Evolutionary conservation across 176 grass and related monocot species (phyloP).

Genomic region (Hsuehochloa calcarea): DNA sequence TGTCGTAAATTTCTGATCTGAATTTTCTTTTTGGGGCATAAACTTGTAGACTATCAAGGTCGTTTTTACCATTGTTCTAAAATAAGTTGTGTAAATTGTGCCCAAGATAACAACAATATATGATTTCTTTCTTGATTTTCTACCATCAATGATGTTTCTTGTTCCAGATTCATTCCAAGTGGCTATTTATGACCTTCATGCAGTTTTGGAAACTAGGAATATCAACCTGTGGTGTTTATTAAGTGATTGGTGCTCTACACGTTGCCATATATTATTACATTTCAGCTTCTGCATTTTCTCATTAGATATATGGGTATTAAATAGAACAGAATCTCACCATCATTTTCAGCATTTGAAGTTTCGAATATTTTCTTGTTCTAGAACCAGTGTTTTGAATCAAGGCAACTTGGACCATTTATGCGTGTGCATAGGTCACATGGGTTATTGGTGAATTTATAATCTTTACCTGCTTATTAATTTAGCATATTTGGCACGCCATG

Average conservation of each 20-base stretch:
- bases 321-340: background rate
- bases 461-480: slow-evolving; percentile 1
- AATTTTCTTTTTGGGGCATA: slow-evolving; percentile 6
- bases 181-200: slow-evolving; percentile 4
- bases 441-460: background rate
- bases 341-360: background rate
- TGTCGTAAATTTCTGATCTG: slow-evolving; percentile 4
- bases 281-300: background rate
- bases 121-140: background rate
- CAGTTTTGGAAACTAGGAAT: slow-evolving; percentile 11
- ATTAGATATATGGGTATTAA: background rate
- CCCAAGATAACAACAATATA: slow-evolving; percentile 8
- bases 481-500: background rate
- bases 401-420: background rate
- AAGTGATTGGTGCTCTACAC: background rate
- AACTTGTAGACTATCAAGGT: background rate
- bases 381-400: background rate
- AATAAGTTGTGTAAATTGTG: background rate
- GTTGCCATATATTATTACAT: background rate
- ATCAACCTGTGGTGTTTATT: background rate
- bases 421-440: background rate
- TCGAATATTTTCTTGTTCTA: slow-evolving; percentile 15
- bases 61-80: background rate
- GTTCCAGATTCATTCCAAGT: slow-evolving; percentile 2
- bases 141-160: slow-evolving; percentile 1